Base-by-base conservation (phyloP, 2,329 filamentous ascomycete species). In the Ceratocystis papillata region DNA sequence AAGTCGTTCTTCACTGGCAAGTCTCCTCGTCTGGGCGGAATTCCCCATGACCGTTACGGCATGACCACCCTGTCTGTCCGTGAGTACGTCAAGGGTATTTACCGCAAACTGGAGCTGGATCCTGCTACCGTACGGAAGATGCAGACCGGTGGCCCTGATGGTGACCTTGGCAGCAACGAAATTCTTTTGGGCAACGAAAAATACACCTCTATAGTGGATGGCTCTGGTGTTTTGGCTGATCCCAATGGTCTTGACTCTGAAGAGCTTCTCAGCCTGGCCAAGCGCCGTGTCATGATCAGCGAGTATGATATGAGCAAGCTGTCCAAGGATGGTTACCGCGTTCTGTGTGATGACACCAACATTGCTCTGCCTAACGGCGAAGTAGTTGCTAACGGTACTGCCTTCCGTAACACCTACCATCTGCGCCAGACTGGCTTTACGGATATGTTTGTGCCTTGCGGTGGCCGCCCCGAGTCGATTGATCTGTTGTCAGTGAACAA, bases 1-100 rank as follows among this genome's bases (percentile, higher is more conserved):
- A 99, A 99, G 81, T 99, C 94, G 0, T 99, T 99, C 84, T 99
- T 99, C 82, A 99, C 94, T 1, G 94, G 94, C 73, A 99, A 99
- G 82, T 96, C 90, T 71, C 94, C 91, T 64, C 94, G 89, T 77
- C 83, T 99, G 15, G 94, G 94, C 69, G 94, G 94, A 74, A 99
- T 99, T 71, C 94, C 94, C 46, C 94, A 99, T 76, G 94, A 99
- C 75, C 78, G 81, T 50, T 99, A 99, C 73, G 94, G 94, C 72
- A 99, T 99, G 94, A 99, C 94, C 0, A 97, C 94, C 0, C 78
- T 97, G 67, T 96, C 92, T 5, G 93, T 99, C 62, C 90, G 94
- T 59, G 90, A 99, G 77, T 99, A 95, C 72, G 89, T 99, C 70
- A 85, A 91, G 73, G 94, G 94, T 60, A 96, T 99, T 76, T 97